Percentiles rank a stretch among this genome's conserved stretches.
phyloP scores from a whole-genome alignment of 1,284 basidiomycete genomes.

The Hortiboletus rubellus region DNA sequence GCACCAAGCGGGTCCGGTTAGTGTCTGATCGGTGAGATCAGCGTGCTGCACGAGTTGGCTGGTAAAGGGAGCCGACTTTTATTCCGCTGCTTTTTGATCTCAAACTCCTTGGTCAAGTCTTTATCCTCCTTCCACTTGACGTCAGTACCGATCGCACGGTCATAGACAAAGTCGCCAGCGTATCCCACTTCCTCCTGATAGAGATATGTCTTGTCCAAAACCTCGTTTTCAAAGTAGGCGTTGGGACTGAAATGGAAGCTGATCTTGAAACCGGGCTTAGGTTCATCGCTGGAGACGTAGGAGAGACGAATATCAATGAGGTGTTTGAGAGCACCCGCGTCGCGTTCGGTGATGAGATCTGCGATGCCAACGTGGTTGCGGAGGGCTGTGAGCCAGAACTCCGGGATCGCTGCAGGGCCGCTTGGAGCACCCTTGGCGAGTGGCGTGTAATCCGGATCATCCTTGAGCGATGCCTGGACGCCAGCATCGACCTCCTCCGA shows the following conservation, averaged over 20 bases:
- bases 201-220: conserved; percentile 92
- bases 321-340: conserved; percentile 74
- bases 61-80: conserved; percentile 67
- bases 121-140: conserved; percentile 99
- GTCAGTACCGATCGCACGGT: conserved; percentile 85
- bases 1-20: conserved; percentile 88
- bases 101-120: conserved; percentile 95
- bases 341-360: conserved; percentile 92
- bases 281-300: conserved; percentile 56
- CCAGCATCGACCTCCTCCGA: conserved; percentile 84
- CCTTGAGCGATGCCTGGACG: conserved; percentile 65
- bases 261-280: conserved; percentile 90
- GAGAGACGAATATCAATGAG: conserved; percentile 70
- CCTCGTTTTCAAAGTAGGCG: conserved; percentile 84
- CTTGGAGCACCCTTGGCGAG: conserved; percentile 49
- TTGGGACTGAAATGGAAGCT: conserved; percentile 82
- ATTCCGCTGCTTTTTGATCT: conserved; percentile 99
- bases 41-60: not conserved
- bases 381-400: conserved; percentile 98
- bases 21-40: conserved; percentile 60
- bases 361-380: conserved; percentile 87
- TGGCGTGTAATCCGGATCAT: conserved; percentile 63
- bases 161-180: conserved; percentile 93
- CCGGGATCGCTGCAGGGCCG: conserved; percentile 63
- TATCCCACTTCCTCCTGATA: conserved; percentile 95